These are phyloP conservation scores for Neurospora hispaniola DNA, from an alignment of 495 filamentous ascomycete genomes.

Conservation along the genomic window DNA sequence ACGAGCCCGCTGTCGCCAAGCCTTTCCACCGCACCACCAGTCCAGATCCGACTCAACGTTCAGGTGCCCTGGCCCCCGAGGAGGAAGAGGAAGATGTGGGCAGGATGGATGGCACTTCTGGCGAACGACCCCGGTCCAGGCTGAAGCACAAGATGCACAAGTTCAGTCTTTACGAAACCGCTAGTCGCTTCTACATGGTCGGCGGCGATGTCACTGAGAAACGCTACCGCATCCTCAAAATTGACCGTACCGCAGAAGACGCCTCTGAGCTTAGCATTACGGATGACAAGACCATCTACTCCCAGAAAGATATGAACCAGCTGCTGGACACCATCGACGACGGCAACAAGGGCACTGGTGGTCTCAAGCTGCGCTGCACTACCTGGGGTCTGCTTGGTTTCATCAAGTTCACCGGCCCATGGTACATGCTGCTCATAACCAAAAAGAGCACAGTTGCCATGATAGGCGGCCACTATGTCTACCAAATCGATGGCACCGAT, in stretches of 20 bases:
- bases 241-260: slow-evolving; percentile 74
- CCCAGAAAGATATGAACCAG: slow-evolving; percentile 85
- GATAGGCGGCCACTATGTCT: slow-evolving; percentile 91
- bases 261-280: slow-evolving; percentile 64
- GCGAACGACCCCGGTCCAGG: slow-evolving; percentile 18
- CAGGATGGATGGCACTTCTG: slow-evolving; percentile 14
- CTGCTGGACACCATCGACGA: slow-evolving; percentile 90
- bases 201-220: slow-evolving; percentile 82
- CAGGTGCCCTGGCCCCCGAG: slow-evolving; percentile 7
- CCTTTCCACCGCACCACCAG: slow-evolving; percentile 55
- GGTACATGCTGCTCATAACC: slow-evolving; percentile 94
- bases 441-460: slow-evolving; percentile 93
- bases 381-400: slow-evolving; percentile 93
- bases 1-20: slow-evolving; percentile 51
- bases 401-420: slow-evolving; percentile 89
- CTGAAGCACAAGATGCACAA: slow-evolving; percentile 83
- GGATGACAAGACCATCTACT: slow-evolving; percentile 92
- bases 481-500: slow-evolving; percentile 93
- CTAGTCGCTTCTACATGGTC: slow-evolving; percentile 84
- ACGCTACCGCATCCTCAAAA: slow-evolving; percentile 84
- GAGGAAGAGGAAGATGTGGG: slow-evolving; percentile 39
- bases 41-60: slow-evolving; percentile 34
- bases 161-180: slow-evolving; percentile 90
- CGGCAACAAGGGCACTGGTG: slow-evolving; percentile 86
- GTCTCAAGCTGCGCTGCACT: slow-evolving; percentile 78